Evolutionary conservation across 164 flowering plant species (phyloP).

Genomic region (Sedum album): DNA sequence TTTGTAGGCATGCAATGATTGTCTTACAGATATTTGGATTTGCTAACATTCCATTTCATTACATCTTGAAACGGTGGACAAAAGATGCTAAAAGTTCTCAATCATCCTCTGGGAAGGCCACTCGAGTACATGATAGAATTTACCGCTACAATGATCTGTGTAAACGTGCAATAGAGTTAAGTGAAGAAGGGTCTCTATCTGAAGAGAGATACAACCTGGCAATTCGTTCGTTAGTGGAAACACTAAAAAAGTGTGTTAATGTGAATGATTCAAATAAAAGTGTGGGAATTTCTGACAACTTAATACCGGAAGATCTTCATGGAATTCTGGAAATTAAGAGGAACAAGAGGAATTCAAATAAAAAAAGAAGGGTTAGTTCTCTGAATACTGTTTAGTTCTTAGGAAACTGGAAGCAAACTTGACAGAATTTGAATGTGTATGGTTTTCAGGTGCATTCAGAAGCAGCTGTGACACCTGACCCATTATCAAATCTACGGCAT

Average conservation of each 20-base stretch:
- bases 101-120: constrained; percentile 24
- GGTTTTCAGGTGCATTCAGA: constrained; percentile 39
- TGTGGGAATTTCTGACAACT: constrained; percentile 22
- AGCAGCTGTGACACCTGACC: constrained; percentile 21
- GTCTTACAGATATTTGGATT: constrained; percentile 68
- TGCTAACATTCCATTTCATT: constrained; percentile 64
- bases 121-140: constrained; percentile 40
- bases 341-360: constrained; percentile 30
- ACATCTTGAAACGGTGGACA: too few relatives aligned
- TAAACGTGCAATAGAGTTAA: constrained; percentile 51
- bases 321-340: constrained; percentile 24
- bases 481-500: neutral
- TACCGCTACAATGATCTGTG: constrained; percentile 69
- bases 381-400: neutral
- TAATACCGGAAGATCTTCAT: constrained; percentile 36
- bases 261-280: constrained; percentile 40
- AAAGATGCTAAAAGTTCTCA: constrained; percentile 49
- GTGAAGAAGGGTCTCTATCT: too few relatives aligned
- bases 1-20: constrained; percentile 80
- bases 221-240: constrained; percentile 52
- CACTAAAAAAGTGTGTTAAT: constrained; percentile 52
- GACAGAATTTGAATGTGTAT: neutral
- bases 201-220: constrained; percentile 56
- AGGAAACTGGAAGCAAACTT: neutral
- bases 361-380: constrained; percentile 52